Conservation (phyloP, 345 rosid species). For the Gossypium sturtianum region DNA sequence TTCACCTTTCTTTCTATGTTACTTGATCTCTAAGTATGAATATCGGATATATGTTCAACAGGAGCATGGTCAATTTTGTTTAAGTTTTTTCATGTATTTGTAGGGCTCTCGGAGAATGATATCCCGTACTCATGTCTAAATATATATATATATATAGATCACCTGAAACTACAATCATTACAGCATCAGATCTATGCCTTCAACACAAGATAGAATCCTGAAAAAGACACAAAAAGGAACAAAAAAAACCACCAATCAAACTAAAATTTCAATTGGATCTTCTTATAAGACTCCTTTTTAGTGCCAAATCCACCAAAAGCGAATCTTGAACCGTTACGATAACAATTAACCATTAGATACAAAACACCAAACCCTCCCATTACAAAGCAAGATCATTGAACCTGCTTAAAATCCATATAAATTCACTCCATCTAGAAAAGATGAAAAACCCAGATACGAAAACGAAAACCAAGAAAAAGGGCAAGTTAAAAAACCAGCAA, state of each 20-base stretch:
- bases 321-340: not conserved
- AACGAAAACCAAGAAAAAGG: conserved; percentile 4
- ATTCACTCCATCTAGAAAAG: conserved; percentile 3
- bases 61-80: not conserved
- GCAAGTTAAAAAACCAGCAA: not conserved
- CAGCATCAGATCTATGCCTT: conserved; percentile 16
- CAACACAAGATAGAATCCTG: not conserved
- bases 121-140: not conserved
- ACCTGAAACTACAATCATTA: not conserved
- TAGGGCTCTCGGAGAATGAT: no score
- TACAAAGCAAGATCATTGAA: not conserved
- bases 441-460: not conserved
- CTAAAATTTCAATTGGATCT: not conserved
- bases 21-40: no score
- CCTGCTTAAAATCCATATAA: not conserved
- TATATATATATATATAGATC: no score
- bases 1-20: not conserved
- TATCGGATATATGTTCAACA: not conserved
- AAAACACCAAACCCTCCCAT: not conserved
- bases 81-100: no score
- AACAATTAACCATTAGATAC: no score
- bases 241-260: not conserved
- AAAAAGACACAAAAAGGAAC: not conserved
- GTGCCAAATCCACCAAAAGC: not conserved
- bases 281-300: not conserved